phyloP scores from a whole-genome alignment of 2,329 filamentous ascomycete species.

The Aspergillus pseudoterreus region DNA sequence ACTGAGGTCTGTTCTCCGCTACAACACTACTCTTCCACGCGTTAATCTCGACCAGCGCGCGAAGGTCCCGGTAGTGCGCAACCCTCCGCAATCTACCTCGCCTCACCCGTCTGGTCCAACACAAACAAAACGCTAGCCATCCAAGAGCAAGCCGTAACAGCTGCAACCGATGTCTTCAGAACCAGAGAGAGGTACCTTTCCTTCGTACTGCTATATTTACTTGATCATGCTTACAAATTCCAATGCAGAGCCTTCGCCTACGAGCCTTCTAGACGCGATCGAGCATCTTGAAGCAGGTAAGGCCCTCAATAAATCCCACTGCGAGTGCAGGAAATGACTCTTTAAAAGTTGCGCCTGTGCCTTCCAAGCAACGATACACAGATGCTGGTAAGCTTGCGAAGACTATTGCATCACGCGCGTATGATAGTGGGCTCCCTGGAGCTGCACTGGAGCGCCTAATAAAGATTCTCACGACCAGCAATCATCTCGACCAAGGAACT shows the following conservation, averaged over 20 bases:
- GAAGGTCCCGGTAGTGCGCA: background rate
- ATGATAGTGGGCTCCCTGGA: slow-evolving; percentile 64
- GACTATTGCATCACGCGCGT: slow-evolving; percentile 59
- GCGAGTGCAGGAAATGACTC: background rate
- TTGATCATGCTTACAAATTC: background rate
- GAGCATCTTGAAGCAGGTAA: slow-evolving; percentile 37
- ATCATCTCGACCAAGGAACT: slow-evolving; percentile 71
- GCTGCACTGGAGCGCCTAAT: slow-evolving; percentile 61
- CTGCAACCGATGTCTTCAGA: background rate
- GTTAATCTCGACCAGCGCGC: background rate
- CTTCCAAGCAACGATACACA: slow-evolving; percentile 62
- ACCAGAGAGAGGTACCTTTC: background rate
- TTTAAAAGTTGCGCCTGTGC: slow-evolving; percentile 36
- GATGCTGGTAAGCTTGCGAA: slow-evolving; percentile 64
- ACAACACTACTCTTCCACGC: background rate
- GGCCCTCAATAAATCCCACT: background rate
- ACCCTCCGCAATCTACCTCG: no score
- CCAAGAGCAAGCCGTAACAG: background rate
- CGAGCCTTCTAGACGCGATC: slow-evolving; percentile 29
- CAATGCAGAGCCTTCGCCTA: slow-evolving; percentile 14
- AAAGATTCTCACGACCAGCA: slow-evolving; percentile 63
- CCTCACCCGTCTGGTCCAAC: no score
- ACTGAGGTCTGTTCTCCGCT: background rate
- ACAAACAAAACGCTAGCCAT: no score
- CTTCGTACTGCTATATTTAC: background rate